Conservation (phyloP, 2,329 filamentous ascomycete species). For the Talaromyces atroroseus region DNA sequence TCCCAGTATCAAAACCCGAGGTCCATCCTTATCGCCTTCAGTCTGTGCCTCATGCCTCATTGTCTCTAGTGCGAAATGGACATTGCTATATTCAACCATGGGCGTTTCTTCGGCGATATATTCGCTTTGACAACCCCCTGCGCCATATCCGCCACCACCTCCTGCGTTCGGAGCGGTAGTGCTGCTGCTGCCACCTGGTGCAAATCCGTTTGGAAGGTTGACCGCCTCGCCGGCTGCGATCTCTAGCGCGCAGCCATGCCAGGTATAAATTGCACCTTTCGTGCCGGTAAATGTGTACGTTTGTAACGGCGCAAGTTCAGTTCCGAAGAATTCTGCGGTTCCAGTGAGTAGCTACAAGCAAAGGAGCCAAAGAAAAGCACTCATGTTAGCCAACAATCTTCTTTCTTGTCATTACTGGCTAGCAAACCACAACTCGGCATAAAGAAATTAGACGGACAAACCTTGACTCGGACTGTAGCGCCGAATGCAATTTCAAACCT, state of each 20-base stretch:
- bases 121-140: constrained; percentile 62
- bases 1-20: constrained; percentile 79
- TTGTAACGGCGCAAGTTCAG: constrained; percentile 77
- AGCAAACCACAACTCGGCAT: background rate
- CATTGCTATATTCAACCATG: constrained; percentile 72
- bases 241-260: constrained; percentile 83
- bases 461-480: constrained; percentile 49
- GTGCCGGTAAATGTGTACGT: constrained; percentile 74
- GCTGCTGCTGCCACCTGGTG: constrained; percentile 18
- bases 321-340: constrained; percentile 88
- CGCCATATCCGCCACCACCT: constrained; percentile 49
- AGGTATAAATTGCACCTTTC: constrained; percentile 86
- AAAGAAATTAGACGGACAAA: constrained; percentile 22
- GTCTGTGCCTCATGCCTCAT: constrained; percentile 59
- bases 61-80: constrained; percentile 79
- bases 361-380: background rate
- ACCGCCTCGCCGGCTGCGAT: constrained; percentile 57
- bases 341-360: constrained; percentile 61
- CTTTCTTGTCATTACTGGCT: background rate
- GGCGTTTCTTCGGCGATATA: constrained; percentile 74
- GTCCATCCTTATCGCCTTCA: constrained; percentile 52
- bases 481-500: constrained; percentile 65
- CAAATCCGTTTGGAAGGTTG: constrained; percentile 28
- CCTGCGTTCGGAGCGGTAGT: constrained; percentile 21
- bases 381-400: background rate